Percentiles rank a stretch among this genome's conserved stretches.
phyloP scores from a whole-genome alignment of 2,329 filamentous ascomycete species.

The Fusarium poae region DNA sequence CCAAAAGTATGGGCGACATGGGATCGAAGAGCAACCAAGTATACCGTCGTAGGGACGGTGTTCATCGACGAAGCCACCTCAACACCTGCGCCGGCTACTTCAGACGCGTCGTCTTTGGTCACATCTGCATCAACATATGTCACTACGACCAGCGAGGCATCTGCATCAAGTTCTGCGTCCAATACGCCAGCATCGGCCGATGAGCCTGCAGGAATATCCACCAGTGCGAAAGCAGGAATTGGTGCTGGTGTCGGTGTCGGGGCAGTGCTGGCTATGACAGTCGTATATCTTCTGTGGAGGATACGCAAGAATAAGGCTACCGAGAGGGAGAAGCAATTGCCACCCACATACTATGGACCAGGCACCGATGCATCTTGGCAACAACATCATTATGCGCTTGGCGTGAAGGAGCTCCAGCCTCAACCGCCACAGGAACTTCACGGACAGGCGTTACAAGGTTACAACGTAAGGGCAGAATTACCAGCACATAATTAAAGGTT shows the following conservation, averaged over 20 bases:
- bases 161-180: background rate
- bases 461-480: constrained; percentile 22
- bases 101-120: background rate
- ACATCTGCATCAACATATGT: constrained; percentile 3
- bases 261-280: background rate
- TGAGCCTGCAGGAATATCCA: constrained; percentile 3
- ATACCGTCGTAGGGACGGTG: constrained; percentile 36
- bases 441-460: constrained; percentile 19
- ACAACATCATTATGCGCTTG: constrained; percentile 12
- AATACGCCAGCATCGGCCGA: background rate
- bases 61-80: constrained; percentile 11
- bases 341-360: background rate
- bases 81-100: constrained; percentile 3
- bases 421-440: constrained; percentile 26
- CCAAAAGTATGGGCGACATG: constrained; percentile 43
- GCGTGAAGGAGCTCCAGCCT: constrained; percentile 2
- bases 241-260: constrained; percentile 26
- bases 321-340: constrained; percentile 4
- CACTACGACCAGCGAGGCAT: constrained; percentile 2
- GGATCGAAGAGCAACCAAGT: constrained; percentile 31
- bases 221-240: constrained; percentile 26
- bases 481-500: constrained; percentile 27
- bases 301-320: constrained; percentile 19
- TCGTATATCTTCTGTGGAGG: constrained; percentile 34
- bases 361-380: constrained; percentile 16